Percentiles rank a stretch among this genome's conserved stretches.
These are phyloP conservation scores for Coix lacrymajobi DNA, from an alignment of 176 grass and related monocot genomes.

Conservation along the genomic window DNA sequence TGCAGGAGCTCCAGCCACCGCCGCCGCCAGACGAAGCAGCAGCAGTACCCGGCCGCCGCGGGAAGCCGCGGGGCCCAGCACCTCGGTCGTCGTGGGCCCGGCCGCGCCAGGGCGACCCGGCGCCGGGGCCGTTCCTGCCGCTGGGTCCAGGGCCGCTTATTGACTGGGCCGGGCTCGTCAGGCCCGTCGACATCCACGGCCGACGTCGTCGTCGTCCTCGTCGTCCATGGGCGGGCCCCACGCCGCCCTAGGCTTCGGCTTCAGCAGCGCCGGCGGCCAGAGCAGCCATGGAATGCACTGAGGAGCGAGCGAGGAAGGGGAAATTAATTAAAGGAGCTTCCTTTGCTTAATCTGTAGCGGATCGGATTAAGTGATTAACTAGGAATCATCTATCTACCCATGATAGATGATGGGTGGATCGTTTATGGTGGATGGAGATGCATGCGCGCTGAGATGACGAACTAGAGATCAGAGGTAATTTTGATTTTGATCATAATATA, in stretches of 20 bases:
- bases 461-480: slow-evolving; percentile 67
- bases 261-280: slow-evolving; percentile 34
- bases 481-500: slow-evolving; percentile 29
- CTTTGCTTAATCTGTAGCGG: not conserved
- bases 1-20: slow-evolving; percentile 68
- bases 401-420: not conserved
- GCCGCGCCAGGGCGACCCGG: not conserved
- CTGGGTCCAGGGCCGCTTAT: slow-evolving; percentile 28
- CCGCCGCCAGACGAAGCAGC: slow-evolving; percentile 1
- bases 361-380: slow-evolving; percentile 35
- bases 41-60: not conserved
- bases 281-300: slow-evolving; percentile 70
- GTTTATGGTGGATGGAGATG: not conserved
- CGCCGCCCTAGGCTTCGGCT: slow-evolving; percentile 54
- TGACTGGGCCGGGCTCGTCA: slow-evolving; percentile 32
- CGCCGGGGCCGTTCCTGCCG: slow-evolving; percentile 19
- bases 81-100: not conserved
- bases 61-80: slow-evolving; percentile 31
- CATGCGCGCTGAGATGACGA: slow-evolving; percentile 33
- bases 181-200: slow-evolving; percentile 50
- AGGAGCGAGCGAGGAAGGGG: not conserved
- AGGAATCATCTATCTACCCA: not conserved
- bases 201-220: slow-evolving; percentile 71
- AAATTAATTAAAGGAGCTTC: not conserved
- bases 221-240: slow-evolving; percentile 70